Percentiles rank a stretch among this genome's conserved stretches.
Evolutionary conservation across 2,329 filamentous ascomycete species (phyloP).

Genomic region (Fusarium nematophilum): DNA sequence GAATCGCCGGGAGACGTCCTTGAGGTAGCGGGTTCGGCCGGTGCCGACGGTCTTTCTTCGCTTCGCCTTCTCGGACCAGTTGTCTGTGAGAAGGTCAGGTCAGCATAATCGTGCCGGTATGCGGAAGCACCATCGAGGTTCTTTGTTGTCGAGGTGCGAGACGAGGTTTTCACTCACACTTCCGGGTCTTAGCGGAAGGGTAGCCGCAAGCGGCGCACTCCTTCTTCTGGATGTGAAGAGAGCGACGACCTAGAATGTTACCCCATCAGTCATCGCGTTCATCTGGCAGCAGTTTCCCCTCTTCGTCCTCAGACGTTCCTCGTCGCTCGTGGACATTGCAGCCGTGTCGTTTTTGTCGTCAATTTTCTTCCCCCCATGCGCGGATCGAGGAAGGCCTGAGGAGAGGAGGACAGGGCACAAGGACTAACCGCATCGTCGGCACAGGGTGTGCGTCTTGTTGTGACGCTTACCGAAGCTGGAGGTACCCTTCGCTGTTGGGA

Average conservation of each 20-base stretch:
- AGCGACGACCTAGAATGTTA: slow-evolving; percentile 79
- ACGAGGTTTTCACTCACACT: slow-evolving; percentile 79
- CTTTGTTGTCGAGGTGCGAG: slow-evolving; percentile 14
- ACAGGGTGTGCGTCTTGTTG: slow-evolving; percentile 98
- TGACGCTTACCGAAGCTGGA: slow-evolving; percentile 75
- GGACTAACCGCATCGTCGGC: slow-evolving; percentile 95
- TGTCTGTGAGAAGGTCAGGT: slow-evolving; percentile 71
- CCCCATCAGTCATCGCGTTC: slow-evolving; percentile 40
- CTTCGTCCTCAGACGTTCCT: slow-evolving; percentile 24
- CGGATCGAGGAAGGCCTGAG: slow-evolving; percentile 26
- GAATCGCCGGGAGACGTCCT: slow-evolving; percentile 91
- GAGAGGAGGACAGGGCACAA: slow-evolving; percentile 28
- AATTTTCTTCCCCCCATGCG: slow-evolving; percentile 17
- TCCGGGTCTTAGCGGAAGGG: slow-evolving; percentile 95
- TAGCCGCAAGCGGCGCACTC: slow-evolving; percentile 96
- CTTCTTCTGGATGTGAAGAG: slow-evolving; percentile 99
- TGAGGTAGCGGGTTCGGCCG: slow-evolving; percentile 95
- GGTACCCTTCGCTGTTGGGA: slow-evolving; percentile 65
- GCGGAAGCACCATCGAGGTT: slow-evolving; percentile 15
- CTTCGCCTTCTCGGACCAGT: slow-evolving; percentile 99
- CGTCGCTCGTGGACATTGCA: slow-evolving; percentile 24
- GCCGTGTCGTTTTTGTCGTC: slow-evolving; percentile 20
- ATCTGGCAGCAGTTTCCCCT: neutral
- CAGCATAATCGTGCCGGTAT: slow-evolving; percentile 24
- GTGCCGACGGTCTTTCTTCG: slow-evolving; percentile 99